Percentiles rank a stretch among this genome's conserved stretches.
Conservation (phyloP, 139 green algal genomes). For the Spirogloea muscicola region DNA sequence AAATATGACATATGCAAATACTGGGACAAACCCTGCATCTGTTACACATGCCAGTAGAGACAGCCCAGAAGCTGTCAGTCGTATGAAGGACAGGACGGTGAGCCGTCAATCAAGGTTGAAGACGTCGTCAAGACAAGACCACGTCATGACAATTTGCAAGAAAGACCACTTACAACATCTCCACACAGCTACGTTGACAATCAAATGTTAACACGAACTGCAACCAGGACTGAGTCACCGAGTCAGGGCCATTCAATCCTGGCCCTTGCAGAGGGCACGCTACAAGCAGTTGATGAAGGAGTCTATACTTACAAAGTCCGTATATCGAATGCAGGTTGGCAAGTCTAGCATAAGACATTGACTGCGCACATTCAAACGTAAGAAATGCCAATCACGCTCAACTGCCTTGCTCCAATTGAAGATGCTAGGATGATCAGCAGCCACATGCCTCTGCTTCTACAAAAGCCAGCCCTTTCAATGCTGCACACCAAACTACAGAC, state of each 20-base stretch:
- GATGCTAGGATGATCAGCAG: not conserved
- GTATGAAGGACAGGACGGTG: not conserved
- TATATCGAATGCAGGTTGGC: conserved; percentile 56
- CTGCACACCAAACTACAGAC: not conserved
- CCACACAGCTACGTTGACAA: too few species aligned
- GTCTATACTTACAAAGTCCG: conserved; percentile 77
- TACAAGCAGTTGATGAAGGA: too few species aligned
- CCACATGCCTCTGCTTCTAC: not conserved
- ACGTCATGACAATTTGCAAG: too few species aligned
- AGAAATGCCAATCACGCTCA: not conserved
- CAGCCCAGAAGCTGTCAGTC: not conserved
- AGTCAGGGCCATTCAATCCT: too few species aligned
- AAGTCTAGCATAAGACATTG: conserved; percentile 46
- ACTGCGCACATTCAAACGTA: not conserved
- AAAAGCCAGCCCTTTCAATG: not conserved
- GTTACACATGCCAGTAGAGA: not conserved
- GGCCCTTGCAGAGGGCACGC: too few species aligned
- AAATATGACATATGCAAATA: conserved; percentile 69
- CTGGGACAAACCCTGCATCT: conserved; percentile 73
- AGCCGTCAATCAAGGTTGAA: too few species aligned
- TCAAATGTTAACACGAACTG: too few species aligned
- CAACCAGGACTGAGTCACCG: too few species aligned
- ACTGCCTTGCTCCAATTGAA: not conserved
- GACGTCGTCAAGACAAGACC: too few species aligned
- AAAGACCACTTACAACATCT: too few species aligned